Base-by-base conservation (phyloP, 2,329 filamentous ascomycete species). In the Whalleya microplaca region DNA sequence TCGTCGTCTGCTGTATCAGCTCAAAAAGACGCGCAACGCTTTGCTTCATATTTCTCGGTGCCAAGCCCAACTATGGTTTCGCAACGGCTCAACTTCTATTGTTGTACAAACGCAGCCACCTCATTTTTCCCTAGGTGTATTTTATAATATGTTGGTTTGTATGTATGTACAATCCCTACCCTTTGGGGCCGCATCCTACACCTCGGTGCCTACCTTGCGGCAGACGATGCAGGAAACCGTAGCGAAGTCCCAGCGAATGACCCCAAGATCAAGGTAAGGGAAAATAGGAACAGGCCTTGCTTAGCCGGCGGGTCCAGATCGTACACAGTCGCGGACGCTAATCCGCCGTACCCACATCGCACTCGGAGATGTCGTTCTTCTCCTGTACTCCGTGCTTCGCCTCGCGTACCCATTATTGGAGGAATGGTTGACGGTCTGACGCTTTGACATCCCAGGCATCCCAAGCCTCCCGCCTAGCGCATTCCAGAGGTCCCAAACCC, bases 151-250 rank as follows among this genome's bases (percentile, higher is more conserved):
- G 23, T 23, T 46, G 29, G 21, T 27, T 14, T 29, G 20, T 20
- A 23, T 8, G 3, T 29, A n/a, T 16, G 14, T n/a, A 5, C 18
- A n/a, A 18, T 19, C 2, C 12, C 19, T 47, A 12, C 45, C 27
- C 27, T 14, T 37, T 37, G 12, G 18, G 45, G 27, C 45, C 23
- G 5, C 27, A 19, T 19, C 27, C 14, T 58, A 58, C 61, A 63
- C 56, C 56, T 55, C n/a, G n/a, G n/a, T n/a, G 50, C 9, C 23
- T 27, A 27, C 23, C 23, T 27, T 63, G 60, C 52, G 55, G 54
- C 51, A 18, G 41, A 12, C 54, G 42, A 63, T 63, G 60, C 58
- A 63, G 55, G 57, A 60, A 63, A 55, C 60, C 60, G 60, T 56
- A 53, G 55, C 60, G 57, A 57, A 63, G 60, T 60, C 61, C 60